Conservation (phyloP, 1,284 basidiomycete genomes). For the Sporisorium graminicola region DNA sequence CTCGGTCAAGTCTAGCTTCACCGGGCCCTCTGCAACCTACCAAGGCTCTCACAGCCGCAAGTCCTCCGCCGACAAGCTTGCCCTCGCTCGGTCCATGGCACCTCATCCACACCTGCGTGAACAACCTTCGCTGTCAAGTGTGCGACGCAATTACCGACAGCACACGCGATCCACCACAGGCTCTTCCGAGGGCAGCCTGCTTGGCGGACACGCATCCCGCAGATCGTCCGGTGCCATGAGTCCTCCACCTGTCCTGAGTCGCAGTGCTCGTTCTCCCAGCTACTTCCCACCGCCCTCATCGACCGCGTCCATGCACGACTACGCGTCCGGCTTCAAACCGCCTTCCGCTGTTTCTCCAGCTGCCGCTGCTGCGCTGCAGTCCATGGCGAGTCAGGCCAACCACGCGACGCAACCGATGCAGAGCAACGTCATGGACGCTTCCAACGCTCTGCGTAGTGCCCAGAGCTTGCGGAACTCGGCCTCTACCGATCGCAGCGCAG, state of each 20-base stretch:
- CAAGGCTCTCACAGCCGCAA: slow-evolving; percentile 38
- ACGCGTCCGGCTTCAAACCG: slow-evolving; percentile 53
- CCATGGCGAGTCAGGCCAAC: slow-evolving; percentile 26
- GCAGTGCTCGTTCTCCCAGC: slow-evolving; percentile 55
- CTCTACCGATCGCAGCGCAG: slow-evolving; percentile 20
- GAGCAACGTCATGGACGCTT: slow-evolving; percentile 31
- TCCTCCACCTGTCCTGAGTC: slow-evolving; percentile 40
- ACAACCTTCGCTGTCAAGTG: slow-evolving; percentile 39
- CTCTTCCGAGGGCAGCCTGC: slow-evolving; percentile 44
- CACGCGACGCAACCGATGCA: slow-evolving; percentile 13
- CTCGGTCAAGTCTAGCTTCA: slow-evolving; percentile 26
- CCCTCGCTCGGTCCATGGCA: slow-evolving; percentile 28
- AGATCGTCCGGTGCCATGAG: slow-evolving; percentile 45
- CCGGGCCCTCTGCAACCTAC: slow-evolving; percentile 19
- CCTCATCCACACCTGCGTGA: slow-evolving; percentile 38
- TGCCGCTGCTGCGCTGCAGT: slow-evolving; percentile 40
- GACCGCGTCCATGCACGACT: slow-evolving; percentile 32
- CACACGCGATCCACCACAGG: slow-evolving; percentile 38
- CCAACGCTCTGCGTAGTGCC: slow-evolving; percentile 25
- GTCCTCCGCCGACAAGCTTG: slow-evolving; percentile 38
- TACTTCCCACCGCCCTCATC: slow-evolving; percentile 55
- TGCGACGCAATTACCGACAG: slow-evolving; percentile 39
- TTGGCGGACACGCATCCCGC: slow-evolving; percentile 29
- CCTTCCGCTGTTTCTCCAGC: slow-evolving; percentile 45
- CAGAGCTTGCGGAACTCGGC: slow-evolving; percentile 44